Evolutionary conservation across 192 early-diverging fungal species (phyloP).

Genomic region (Backusella macrospora): DNA sequence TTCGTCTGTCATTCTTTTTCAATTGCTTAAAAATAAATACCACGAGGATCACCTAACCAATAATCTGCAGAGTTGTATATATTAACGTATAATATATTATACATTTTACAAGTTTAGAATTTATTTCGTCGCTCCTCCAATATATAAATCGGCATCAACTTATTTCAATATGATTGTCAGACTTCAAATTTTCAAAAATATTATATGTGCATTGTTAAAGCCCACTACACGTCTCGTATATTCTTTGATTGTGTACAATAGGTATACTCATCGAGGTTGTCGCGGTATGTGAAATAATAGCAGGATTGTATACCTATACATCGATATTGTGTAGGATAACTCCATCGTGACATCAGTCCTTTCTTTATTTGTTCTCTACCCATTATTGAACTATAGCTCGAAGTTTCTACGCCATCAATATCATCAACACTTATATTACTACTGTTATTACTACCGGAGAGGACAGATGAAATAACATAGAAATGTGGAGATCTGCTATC

Average conservation of each 20-base stretch:
- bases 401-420: slow-evolving; percentile 28
- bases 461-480: background rate
- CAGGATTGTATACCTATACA: slow-evolving; percentile 67
- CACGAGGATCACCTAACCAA: slow-evolving; percentile 73
- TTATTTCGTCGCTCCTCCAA: background rate
- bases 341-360: slow-evolving; percentile 70
- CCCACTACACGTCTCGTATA: slow-evolving; percentile 56
- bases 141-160: background rate
- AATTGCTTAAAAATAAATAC: slow-evolving; percentile 69
- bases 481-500: slow-evolving; percentile 3
- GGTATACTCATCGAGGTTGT: slow-evolving; percentile 71
- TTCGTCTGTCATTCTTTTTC: slow-evolving; percentile 57
- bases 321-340: slow-evolving; percentile 72
- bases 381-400: background rate
- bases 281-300: slow-evolving; percentile 67
- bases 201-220: slow-evolving; percentile 55
- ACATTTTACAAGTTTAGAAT: background rate
- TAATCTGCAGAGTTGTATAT: slow-evolving; percentile 70
- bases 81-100: slow-evolving; percentile 46
- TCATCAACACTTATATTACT: background rate
- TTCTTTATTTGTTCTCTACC: slow-evolving; percentile 18
- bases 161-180: slow-evolving; percentile 52
- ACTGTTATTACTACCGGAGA: background rate
- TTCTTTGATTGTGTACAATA: slow-evolving; percentile 72
- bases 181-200: slow-evolving; percentile 50